Evolutionary conservation across 2,329 filamentous ascomycete species (phyloP), one percentile per base, ranked within the genome.

Genomic region (Fusarium hostae): DNA sequence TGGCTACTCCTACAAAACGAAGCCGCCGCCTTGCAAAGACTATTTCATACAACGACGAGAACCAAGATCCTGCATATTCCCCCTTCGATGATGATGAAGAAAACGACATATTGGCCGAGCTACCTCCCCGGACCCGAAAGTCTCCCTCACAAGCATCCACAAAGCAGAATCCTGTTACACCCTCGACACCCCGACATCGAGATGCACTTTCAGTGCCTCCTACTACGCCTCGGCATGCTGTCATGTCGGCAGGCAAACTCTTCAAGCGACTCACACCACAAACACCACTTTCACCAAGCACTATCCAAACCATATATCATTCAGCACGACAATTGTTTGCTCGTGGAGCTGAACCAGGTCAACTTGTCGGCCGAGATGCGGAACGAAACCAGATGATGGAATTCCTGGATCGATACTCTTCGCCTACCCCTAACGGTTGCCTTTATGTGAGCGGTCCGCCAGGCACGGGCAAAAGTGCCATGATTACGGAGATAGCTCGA

Each of bases 381-480:
- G 85, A 91, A 78, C 85, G 88, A 43, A 83, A 86, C 18, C 90
- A 94, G 71, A 83, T 98, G 37, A 83, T 85, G 16, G 81, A 78
- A 0, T 98, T 97, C 78, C 86, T 98, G 55, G 84, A 88, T 41
- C 86, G 87, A 55, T 89, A 90, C 73, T 83, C 91, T 9, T 84
- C 87, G 12, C 81, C 88, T 22, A 85, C 84, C 15, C 88, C 87
- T 6, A 90, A 91, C 58, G 94, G 95, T 58, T 98, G 95, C 78
- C 87, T 97, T 56, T 99, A 99, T 79, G 92, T 99, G 73, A 98
- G 95, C 75, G 96, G 96, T 0, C 96, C 96, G 7, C 96, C 96
- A 4, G 96, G 96, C 15, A 99, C 96, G 0, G 96, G 96, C 59
- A 99, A 99, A 84, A 98, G 95, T 80, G 96, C 96, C 34, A 92